Base-by-base conservation (phyloP, 495 filamentous ascomycete genomes). In the Aspergillus steynii region DNA sequence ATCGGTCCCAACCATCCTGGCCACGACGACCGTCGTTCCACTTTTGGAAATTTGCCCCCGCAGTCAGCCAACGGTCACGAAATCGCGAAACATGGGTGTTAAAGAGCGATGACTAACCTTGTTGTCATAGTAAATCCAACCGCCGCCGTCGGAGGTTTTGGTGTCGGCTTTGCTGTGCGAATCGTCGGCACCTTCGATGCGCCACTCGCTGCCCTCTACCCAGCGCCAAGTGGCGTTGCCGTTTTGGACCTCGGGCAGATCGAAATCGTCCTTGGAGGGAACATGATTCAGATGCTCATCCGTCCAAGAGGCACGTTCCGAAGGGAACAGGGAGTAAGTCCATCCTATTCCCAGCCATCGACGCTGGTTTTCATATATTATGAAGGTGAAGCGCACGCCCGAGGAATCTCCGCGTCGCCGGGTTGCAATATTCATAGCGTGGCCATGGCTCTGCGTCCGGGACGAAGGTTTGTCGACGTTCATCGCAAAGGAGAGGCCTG, bases 81-180 rank as follows among this genome's bases (percentile, higher is more conserved):
- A 9, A 10, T 25, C 25, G 15, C 5, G 26, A 20, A 42, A 2
- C 37, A n/a, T 53, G 31, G 29, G 28, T 29, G 10, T 53, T 15
- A 37, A 10, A 20, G 12, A 55, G 15, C 15, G 7, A 37, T 59
- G 46, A 71, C 79, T 26, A 74, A 94, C 92, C 86, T 97, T 97
- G 73, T 93, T 98, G 72, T 99, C 95, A 75, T 96, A 97, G 74
- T 95, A 99, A 50, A 96, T 90, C 95, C 95, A 99, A 2, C 95
- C 95, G 57, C 86, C 85, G 3, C 84, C 86, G 29, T 85, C 88
- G 15, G 85, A 78, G 48, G 63, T 74, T 65, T 71, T 82, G 61
- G 67, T 45, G 31, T 73, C 72, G 0, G 68, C 59, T 50, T 68
- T 75, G 26, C 61, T 71, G 52, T 53, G 74, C 50, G 63, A 81